phyloP scores from a whole-genome alignment of 2,329 filamentous ascomycete species.

The Macrophomina pseudophaseolina region DNA sequence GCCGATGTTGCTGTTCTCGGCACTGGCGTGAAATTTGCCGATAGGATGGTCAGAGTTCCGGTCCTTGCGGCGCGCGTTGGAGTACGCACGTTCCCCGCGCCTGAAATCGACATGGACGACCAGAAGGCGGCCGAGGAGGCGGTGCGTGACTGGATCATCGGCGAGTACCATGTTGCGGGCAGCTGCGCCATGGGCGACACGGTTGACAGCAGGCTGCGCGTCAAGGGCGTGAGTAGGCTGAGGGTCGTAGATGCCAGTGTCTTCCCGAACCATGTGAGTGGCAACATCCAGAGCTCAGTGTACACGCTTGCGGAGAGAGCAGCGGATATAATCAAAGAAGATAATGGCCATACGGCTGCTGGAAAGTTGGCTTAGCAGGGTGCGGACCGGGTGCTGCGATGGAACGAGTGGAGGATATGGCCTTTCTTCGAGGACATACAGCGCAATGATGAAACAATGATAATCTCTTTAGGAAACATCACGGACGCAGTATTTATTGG shows the following conservation, averaged over 20 bases:
- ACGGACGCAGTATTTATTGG: too few species aligned
- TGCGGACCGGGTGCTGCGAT: too few species aligned
- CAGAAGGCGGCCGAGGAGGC: conserved; percentile 12
- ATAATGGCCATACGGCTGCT: not conserved
- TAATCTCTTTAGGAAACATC: too few species aligned
- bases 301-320: conserved; percentile 29
- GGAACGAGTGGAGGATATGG: too few species aligned
- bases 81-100: not conserved
- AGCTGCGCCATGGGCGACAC: conserved; percentile 34
- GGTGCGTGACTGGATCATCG: not conserved
- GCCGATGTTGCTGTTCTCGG: conserved; percentile 49
- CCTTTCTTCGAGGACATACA: too few species aligned
- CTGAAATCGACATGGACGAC: conserved; percentile 29
- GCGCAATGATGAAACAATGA: too few species aligned
- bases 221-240: conserved; percentile 33
- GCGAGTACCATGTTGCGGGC: conserved; percentile 18
- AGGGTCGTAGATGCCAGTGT: conserved; percentile 28
- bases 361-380: not conserved
- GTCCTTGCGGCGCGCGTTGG: not conserved
- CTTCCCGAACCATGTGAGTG: conserved; percentile 23
- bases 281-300: conserved; percentile 23
- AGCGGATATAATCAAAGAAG: conserved; percentile 39
- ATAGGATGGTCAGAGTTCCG: conserved; percentile 35
- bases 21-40: conserved; percentile 41
- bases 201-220: conserved; percentile 36